phyloP scores from a whole-genome alignment of 495 filamentous ascomycete genomes.

The Tuber brumale region DNA sequence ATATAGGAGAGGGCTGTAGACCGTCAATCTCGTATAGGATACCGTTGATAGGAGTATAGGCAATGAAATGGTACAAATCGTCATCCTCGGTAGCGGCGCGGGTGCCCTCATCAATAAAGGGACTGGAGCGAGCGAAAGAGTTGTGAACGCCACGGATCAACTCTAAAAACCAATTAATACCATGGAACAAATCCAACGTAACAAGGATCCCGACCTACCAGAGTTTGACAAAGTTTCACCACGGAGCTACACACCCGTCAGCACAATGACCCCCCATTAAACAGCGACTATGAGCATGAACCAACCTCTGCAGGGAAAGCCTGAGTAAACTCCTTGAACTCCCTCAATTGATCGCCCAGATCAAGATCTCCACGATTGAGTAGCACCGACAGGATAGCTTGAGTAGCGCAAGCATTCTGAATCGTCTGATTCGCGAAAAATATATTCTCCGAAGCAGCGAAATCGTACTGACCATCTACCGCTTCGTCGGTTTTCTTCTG shows the following conservation, averaged over 20 bases:
- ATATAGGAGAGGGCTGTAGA: conserved; percentile 83
- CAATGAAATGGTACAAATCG: conserved; percentile 97
- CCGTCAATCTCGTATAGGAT: conserved; percentile 91
- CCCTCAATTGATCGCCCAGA: conserved; percentile 56
- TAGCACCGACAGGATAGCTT: conserved; percentile 86
- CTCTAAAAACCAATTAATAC: conserved; percentile 49
- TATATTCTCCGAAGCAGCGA: conserved; percentile 60
- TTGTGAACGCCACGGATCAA: conserved; percentile 90
- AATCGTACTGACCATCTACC: conserved; percentile 69
- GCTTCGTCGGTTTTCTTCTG: conserved; percentile 56
- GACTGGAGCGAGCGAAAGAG: conserved; percentile 76
- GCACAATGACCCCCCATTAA: not conserved
- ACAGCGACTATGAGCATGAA: not conserved
- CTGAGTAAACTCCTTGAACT: conserved; percentile 88
- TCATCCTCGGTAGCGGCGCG: conserved; percentile 56
- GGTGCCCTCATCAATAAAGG: conserved; percentile 83
- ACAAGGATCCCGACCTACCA: conserved; percentile 21
- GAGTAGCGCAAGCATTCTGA: conserved; percentile 97
- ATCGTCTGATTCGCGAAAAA: conserved; percentile 98
- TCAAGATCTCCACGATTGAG: conserved; percentile 69
- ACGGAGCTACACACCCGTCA: conserved; percentile 44
- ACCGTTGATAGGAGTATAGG: conserved; percentile 75
- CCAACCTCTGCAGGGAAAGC: conserved; percentile 71
- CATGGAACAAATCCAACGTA: not conserved
- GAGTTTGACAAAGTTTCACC: conserved; percentile 58